A percentile compares a stretch with the other conserved stretches of the same genome.
phyloP scores from a whole-genome alignment of 495 filamentous ascomycete species.

The Penicillium malachiteum region DNA sequence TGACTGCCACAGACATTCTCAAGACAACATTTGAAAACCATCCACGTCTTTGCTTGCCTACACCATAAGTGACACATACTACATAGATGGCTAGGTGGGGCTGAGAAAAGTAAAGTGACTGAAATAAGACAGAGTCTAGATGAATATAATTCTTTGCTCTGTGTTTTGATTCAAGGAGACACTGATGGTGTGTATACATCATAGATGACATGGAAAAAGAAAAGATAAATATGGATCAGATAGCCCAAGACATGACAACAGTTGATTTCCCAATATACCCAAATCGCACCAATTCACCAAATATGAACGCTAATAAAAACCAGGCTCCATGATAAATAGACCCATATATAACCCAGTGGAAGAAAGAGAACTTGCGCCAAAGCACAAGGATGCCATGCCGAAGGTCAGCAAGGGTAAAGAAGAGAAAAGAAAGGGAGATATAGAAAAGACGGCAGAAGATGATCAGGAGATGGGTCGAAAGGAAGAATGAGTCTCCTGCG shows the following conservation, averaged over 20 bases:
- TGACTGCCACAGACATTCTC: too few species aligned
- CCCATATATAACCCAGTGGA: conserved; percentile 16
- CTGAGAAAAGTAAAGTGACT: neutral
- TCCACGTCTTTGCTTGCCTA: too few species aligned
- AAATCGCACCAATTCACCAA: conserved; percentile 9
- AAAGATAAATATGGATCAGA: neutral
- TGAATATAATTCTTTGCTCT: too few species aligned
- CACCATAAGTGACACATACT: too few species aligned
- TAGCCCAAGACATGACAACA: conserved; percentile 6
- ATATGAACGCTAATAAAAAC: conserved; percentile 18
- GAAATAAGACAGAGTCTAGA: too few species aligned
- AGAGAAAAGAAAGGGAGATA: neutral
- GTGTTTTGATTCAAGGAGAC: neutral
- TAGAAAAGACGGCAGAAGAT: neutral
- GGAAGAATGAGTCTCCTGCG: conserved; percentile 5
- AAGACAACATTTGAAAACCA: too few species aligned
- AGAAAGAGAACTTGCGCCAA: conserved; percentile 6
- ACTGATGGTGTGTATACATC: neutral
- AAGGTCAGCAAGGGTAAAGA: too few species aligned
- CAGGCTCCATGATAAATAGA: conserved; percentile 8
- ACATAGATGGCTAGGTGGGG: neutral
- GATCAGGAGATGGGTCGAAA: conserved; percentile 1
- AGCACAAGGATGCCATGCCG: too few species aligned
- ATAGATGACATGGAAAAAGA: conserved; percentile 10
- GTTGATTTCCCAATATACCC: conserved; percentile 8